Evolutionary conservation across 164 flowering plant species (phyloP), one percentile per base, ranked within the genome.

Genomic region (Nelumbo lutea): DNA sequence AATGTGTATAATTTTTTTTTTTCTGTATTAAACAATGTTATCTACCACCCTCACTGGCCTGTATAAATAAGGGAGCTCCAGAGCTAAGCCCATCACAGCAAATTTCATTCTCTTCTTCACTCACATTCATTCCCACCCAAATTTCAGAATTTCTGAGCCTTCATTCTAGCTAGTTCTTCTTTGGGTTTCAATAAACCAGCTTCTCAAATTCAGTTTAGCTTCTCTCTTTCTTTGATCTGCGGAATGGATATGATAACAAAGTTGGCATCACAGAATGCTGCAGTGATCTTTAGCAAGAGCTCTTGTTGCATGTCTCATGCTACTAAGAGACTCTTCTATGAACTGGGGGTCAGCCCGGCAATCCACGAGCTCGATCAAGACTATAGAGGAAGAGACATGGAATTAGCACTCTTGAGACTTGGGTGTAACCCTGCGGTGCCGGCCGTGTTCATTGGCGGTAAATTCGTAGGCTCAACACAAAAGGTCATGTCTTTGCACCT

Each of bases 241-340:
- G 39, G n/a, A 39, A 83, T 84, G 87, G 85, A 84, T 56, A 67
- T 75, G 38, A 75, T 83, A 2, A 67, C 47, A 45, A 81, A 71
- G 43, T 45, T 81, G 70, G 83, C 80, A 9, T 79, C 85, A 3
- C 84, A 83, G 38, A 82, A 78, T 73, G 86, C 87, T 6, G 83
- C 78, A 71, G 83, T 79, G 79, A 83, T 83, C 9, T 84, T 82
- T 75, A 82, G 83, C 66, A 81, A 79, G 79, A 73, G 81, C 62
- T 70, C 84, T 1, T 82, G 88, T 59, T 79, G 84, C 83, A 84
- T 84, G 86, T 71, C 79, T 72, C 86, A 86, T 76, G 77, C 87
- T 57, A 82, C 82, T 10, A 79, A 82, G 80, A 75, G 79, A 62
- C 45, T 84, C 65, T 86, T 84, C 68, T 74, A 79, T 57, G 85